Evolutionary conservation across 2,329 filamentous ascomycete species (phyloP).

Genomic region (Annulohypoxylon truncatum): DNA sequence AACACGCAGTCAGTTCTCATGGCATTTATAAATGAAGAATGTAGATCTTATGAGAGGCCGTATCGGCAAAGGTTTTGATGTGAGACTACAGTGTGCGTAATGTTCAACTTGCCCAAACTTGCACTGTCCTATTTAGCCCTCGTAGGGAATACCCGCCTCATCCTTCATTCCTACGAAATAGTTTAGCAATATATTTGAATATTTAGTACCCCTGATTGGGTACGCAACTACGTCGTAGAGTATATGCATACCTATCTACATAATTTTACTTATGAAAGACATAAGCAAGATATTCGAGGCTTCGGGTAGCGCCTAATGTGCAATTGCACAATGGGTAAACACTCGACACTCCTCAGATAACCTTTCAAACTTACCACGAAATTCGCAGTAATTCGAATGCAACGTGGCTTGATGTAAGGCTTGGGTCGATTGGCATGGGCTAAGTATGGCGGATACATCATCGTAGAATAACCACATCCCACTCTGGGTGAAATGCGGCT

Average conservation of each 20-base stretch:
- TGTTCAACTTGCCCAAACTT: not conserved
- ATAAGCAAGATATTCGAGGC: not conserved
- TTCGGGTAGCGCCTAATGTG: not conserved
- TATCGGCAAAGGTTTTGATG: not conserved
- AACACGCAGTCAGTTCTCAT: not conserved
- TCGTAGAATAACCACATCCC: slow-evolving; percentile 18
- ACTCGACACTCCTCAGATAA: not conserved
- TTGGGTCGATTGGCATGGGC: not conserved
- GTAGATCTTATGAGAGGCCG: slow-evolving; percentile 7
- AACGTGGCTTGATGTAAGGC: slow-evolving; percentile 22
- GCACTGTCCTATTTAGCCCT: not conserved
- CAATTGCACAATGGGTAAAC: not conserved
- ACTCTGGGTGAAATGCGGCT: slow-evolving; percentile 1
- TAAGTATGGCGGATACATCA: not conserved
- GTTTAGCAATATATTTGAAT: not conserved
- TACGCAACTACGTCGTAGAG: not conserved
- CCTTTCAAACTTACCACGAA: not conserved
- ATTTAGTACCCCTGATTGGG: not conserved
- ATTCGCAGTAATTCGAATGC: not conserved
- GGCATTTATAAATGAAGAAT: slow-evolving; percentile 4
- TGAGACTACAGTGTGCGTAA: not conserved
- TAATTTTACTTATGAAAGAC: no score
- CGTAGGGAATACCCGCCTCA: not conserved
- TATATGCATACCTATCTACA: no score
- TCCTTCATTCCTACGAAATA: slow-evolving; percentile 13